Percentiles rank a stretch among this genome's conserved stretches.
Conservation (phyloP, 306 rosid genomes). For the Citrullus amarus region DNA sequence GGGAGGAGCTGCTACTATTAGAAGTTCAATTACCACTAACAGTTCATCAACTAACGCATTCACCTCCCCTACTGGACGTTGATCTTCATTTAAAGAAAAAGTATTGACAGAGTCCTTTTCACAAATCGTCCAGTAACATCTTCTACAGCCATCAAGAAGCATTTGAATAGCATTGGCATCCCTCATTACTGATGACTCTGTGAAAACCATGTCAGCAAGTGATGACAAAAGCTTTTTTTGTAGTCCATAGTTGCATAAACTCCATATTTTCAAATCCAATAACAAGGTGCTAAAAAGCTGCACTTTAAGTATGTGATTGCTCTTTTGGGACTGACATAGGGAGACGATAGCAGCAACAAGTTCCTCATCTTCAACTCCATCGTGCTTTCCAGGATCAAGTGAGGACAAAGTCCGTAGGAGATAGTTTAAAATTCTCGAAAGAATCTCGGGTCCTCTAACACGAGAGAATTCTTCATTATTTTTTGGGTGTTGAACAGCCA, state of each 20-base stretch:
- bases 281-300: conserved; percentile 76
- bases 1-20: conserved; percentile 77
- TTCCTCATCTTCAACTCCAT: conserved; percentile 81
- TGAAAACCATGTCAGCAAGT: conserved; percentile 97
- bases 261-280: conserved; percentile 84
- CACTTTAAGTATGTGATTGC: conserved; percentile 68
- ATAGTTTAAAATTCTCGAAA: conserved; percentile 79
- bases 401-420: conserved; percentile 71
- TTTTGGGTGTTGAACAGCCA: conserved; percentile 61
- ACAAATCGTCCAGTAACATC: conserved; percentile 79
- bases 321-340: conserved; percentile 74
- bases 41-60: conserved; percentile 98
- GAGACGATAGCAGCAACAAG: conserved; percentile 88
- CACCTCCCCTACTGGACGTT: conserved; percentile 80
- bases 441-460: conserved; percentile 87
- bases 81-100: conserved; percentile 49
- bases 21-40: conserved; percentile 81
- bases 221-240: conserved; percentile 98
- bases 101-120: conserved; percentile 79
- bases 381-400: conserved; percentile 46
- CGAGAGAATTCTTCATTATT: conserved; percentile 81
- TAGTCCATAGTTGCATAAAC: conserved; percentile 89
- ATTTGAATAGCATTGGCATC: conserved; percentile 95
- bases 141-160: conserved; percentile 96
- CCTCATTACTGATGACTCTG: conserved; percentile 78